Percentiles rank a stretch among this genome's conserved stretches.
Evolutionary conservation across 1,284 basidiomycete genomes (phyloP).

Genomic region (Omphalotus olearius): DNA sequence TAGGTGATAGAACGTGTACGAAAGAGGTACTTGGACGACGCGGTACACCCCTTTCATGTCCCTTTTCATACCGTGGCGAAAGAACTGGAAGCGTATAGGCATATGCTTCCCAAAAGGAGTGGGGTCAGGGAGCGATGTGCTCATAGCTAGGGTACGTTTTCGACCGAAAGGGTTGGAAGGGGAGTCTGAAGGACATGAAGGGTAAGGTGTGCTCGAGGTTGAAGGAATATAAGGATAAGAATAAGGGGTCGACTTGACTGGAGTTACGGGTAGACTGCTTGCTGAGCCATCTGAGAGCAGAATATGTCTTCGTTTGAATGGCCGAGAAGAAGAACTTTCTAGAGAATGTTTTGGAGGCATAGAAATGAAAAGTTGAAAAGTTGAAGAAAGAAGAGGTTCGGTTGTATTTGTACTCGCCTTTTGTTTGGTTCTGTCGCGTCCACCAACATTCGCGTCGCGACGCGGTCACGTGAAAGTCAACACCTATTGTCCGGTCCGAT

Average conservation of each 20-base stretch:
- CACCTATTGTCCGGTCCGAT: too few relatives aligned
- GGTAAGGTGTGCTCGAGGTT: conserved; percentile 10
- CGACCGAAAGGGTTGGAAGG: conserved; percentile 54
- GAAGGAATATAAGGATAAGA: conserved; percentile 1
- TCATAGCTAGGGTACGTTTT: conserved; percentile 25
- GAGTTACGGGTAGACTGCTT: conserved; percentile 2
- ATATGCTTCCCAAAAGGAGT: conserved; percentile 49
- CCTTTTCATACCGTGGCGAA: conserved; percentile 28
- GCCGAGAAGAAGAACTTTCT: neutral
- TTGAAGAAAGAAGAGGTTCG: neutral
- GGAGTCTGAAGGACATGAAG: conserved; percentile 38
- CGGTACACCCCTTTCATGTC: conserved; percentile 49
- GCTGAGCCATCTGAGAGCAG: neutral
- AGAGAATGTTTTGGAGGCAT: conserved; percentile 5
- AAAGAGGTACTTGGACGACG: conserved; percentile 63
- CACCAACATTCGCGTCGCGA: too few relatives aligned
- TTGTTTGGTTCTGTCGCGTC: too few relatives aligned
- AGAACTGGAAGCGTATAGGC: conserved; percentile 62
- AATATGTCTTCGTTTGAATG: conserved; percentile 6
- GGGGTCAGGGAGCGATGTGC: conserved; percentile 24
- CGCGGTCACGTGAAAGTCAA: too few relatives aligned
- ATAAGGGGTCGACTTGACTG: conserved; percentile 3
- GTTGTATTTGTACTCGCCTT: too few relatives aligned
- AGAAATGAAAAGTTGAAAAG: neutral
- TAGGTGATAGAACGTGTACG: conserved; percentile 65